Evolutionary conservation across 2,329 filamentous ascomycete species (phyloP).

Genomic region (Pseudopyrenochaeta lycopersici): DNA sequence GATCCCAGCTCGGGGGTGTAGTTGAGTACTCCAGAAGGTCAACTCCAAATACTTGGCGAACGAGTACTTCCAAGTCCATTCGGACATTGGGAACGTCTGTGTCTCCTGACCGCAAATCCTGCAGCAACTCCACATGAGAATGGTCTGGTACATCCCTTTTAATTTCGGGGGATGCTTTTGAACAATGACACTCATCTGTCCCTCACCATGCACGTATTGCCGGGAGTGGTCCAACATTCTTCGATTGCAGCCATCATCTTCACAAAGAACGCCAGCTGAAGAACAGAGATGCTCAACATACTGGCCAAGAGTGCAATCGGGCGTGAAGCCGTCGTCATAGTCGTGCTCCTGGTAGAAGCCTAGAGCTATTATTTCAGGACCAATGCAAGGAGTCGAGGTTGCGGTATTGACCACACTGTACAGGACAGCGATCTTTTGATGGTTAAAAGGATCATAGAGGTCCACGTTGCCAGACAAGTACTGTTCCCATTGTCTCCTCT

Average conservation of each 20-base stretch:
- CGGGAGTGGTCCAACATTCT: conserved; percentile 92
- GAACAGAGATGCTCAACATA: conserved; percentile 92
- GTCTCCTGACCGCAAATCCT: conserved; percentile 92
- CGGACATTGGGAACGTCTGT: conserved; percentile 88
- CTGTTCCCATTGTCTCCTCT: conserved; percentile 95
- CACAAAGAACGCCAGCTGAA: conserved; percentile 78
- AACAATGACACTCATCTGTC: conserved; percentile 89
- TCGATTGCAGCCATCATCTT: conserved; percentile 83
- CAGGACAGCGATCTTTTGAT: conserved; percentile 94
- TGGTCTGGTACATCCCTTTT: conserved; percentile 73
- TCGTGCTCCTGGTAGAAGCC: conserved; percentile 94
- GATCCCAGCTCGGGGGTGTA: conserved; percentile 76
- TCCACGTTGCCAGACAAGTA: conserved; percentile 89
- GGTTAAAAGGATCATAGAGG: conserved; percentile 91
- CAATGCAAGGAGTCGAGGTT: conserved; percentile 91
- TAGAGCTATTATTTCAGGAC: conserved; percentile 88
- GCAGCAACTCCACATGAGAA: conserved; percentile 98
- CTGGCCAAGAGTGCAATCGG: conserved; percentile 92
- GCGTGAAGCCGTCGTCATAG: conserved; percentile 72
- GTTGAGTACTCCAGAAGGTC: conserved; percentile 90
- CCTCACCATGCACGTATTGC: conserved; percentile 96
- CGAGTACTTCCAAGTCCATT: conserved; percentile 96
- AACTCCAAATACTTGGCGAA: conserved; percentile 98
- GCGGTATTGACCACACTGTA: conserved; percentile 94
- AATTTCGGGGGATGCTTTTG: conserved; percentile 76